Evolutionary conservation across 2,329 filamentous ascomycete genomes (phyloP), one percentile per base, ranked within the genome.

Genomic region (Cylindrodendrum hubeiense): DNA sequence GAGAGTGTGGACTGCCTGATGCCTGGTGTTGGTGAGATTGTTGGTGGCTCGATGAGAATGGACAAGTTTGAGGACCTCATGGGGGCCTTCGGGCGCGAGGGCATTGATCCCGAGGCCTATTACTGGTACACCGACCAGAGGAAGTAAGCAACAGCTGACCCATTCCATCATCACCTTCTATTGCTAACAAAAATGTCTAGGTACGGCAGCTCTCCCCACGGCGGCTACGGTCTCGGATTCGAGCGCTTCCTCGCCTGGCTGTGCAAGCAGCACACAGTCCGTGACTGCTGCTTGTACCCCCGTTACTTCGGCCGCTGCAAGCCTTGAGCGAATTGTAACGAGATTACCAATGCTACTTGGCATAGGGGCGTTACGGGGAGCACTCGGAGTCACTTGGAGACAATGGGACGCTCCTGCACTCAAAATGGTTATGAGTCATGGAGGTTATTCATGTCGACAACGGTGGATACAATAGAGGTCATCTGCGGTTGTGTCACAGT

Each of bases 61-160:
- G 90, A 95, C 77, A 90, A 93, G 78, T 94, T 93, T 78, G 93
- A 97, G 15, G 94, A 97, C 85, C 84, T 98, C 71, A 90, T 98
- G 86, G 90, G 87, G 24, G 96, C 93, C 1, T 99, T 97, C 79
- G 90, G 94, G 81, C 89, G 91, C 67, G 92, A 98, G 82, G 91
- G 91, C 43, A 97, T 98, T 79, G 90, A 93, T 74, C 89, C 94
- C 21, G 88, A 88, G 73, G 90, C 91, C 49, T 98, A 98, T 84
- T 98, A 97, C 87, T 99, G 96, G 96, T 99, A 98, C 84, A 97
- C 94, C 33, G 96, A 98, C 83, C 94, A 97, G 88, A 87, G 95
- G 78, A 97, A 96, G 93, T 95, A 56, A 59, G 66, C 63, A 12
- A 55, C 24, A 30, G n/a, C n/a, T 33, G 8, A 17, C 21, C 21